Evolutionary conservation across 2,329 filamentous ascomycete species (phyloP), one percentile per base, ranked within the genome.

Genomic region (Fusarium armeniacum): DNA sequence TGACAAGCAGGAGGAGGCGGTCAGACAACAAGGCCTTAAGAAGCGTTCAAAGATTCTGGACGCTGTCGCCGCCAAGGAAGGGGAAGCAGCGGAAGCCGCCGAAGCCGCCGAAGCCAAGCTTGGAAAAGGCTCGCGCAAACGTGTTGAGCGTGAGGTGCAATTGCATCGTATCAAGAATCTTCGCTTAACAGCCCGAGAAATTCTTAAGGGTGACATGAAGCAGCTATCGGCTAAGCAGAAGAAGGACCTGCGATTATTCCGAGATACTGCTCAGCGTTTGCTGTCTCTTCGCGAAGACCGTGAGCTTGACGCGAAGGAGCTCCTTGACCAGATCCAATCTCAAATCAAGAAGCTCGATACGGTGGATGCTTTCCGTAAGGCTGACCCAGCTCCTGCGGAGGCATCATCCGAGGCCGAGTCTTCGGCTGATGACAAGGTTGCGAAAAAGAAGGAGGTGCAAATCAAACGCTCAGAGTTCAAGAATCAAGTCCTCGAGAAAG

Each of bases 231-330:
- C 88, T 56, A 91, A 90, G 77, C 89, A 91, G 77, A 96, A 95
- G 83, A 89, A 91, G 76, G 86, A 90, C 56, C 84, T 97, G 56
- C 91, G 93, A 52, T 82, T 85, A n/a, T 92, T 97, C 81, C 83
- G 91, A 64, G 86, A 86, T 72, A 84, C 87, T 28, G 85, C 92
- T 46, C 88, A 88, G 74, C 84, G 86, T 46, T 86, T 91, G 45
- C 83, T 95, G 41, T 72, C 76, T 28, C 75, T 75, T 3, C 76
- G 78, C n/a, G 73, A 80, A 45, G 76, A 75, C 45, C 75, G 71
- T 47, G 70, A 77, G 43, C 43, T 78, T 28, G 71, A 73, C 32
- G 66, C 72, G 18, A 60, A 71, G 30, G 75, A 80, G 20, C 68
- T 81, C 22, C 70, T 81, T 30, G 43, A 72, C 6, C 75, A 78